phyloP scores from a whole-genome alignment of 2,329 filamentous ascomycete genomes.

The Paecilomyces formosus region DNA sequence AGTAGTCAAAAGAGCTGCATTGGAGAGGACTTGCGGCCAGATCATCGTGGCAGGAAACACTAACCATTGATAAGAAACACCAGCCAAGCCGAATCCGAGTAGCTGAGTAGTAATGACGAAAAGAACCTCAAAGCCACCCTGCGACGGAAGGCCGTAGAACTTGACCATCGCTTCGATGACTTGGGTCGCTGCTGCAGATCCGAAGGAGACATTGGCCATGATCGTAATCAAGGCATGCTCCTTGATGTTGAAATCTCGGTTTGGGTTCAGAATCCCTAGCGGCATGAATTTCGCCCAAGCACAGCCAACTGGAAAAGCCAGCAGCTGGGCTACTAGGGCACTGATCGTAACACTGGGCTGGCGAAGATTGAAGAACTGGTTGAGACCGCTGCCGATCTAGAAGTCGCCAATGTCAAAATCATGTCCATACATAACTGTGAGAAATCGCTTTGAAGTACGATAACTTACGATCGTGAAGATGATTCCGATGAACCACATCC shows the following conservation, averaged over 20 bases:
- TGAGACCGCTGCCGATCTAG: slow-evolving; percentile 29
- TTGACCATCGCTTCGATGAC: slow-evolving; percentile 31
- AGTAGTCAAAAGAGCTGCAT: slow-evolving; percentile 39
- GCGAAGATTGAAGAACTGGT: slow-evolving; percentile 32
- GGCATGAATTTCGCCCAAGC: slow-evolving; percentile 30
- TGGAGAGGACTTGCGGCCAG: slow-evolving; percentile 52
- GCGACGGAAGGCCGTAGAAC: slow-evolving; percentile 52
- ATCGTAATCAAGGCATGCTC: slow-evolving; percentile 39
- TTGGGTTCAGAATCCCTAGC: slow-evolving; percentile 36
- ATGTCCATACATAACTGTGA: background rate
- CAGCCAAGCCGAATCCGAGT: slow-evolving; percentile 58
- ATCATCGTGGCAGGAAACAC: slow-evolving; percentile 55
- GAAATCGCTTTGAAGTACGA: background rate
- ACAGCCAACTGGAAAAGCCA: slow-evolving; percentile 39
- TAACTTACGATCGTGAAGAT: slow-evolving; percentile 28
- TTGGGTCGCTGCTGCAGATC: slow-evolving; percentile 34
- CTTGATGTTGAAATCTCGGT: slow-evolving; percentile 31
- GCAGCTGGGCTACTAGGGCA: slow-evolving; percentile 33
- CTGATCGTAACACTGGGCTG: slow-evolving; percentile 33
- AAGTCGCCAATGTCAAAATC: background rate
- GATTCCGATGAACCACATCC: slow-evolving; percentile 32
- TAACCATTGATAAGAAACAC: slow-evolving; percentile 53
- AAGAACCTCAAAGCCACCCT: slow-evolving; percentile 54
- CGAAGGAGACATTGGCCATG: slow-evolving; percentile 42
- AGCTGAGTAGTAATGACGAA: slow-evolving; percentile 55